Base-by-base conservation (phyloP, 495 filamentous ascomycete genomes). In the Aspergillus nidulans region DNA sequence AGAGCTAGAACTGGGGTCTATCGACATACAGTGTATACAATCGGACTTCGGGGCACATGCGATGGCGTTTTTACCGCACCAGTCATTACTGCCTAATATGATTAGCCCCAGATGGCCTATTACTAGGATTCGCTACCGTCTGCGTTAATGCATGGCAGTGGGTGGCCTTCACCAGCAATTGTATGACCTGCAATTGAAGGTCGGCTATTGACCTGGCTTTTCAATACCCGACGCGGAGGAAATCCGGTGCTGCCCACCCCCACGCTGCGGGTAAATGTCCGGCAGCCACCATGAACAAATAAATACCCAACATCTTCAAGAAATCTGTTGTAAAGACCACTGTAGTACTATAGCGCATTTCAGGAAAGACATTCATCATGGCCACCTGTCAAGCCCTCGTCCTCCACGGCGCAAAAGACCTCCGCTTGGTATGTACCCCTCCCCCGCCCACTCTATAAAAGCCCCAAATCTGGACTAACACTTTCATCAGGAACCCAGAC, bases 381-480 rank as follows among this genome's bases (percentile, higher is more conserved):
- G 59, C 71, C 23, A 53, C 62, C 46, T 59, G 55, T 49, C 70
- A 80, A 63, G 85, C 86, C 10, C 88, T 87, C 10, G 83, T 90
- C 48, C 78, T 90, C 38, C 80, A 88, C 60, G 86, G 84, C 23
- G 79, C 84, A 36, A 82, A 81, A 61, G 85, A 89, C 48, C 76
- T 90, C 54, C 81, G 82, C 24, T 60, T 87, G 18, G 85, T 87
- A 81, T 60, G 78, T n/a, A 63, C 8, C 16, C 8, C 43, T 21
- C 43, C 26, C 42, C 47, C 36, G 10, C 54, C 46, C 25, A 28
- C 15, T 10, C 16, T 49, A 32, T 49, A 49, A 6, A 49, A 25
- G 12, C 16, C n/a, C 25, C 8, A 25, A n/a, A n/a, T n/a, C n/a
- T n/a, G n/a, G 9, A 13, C 39, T 46, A 42, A 53, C 36, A 19